Evolutionary conservation across 768 basidiomycete genomes (phyloP).

Genomic region (Amanita rimosa): DNA sequence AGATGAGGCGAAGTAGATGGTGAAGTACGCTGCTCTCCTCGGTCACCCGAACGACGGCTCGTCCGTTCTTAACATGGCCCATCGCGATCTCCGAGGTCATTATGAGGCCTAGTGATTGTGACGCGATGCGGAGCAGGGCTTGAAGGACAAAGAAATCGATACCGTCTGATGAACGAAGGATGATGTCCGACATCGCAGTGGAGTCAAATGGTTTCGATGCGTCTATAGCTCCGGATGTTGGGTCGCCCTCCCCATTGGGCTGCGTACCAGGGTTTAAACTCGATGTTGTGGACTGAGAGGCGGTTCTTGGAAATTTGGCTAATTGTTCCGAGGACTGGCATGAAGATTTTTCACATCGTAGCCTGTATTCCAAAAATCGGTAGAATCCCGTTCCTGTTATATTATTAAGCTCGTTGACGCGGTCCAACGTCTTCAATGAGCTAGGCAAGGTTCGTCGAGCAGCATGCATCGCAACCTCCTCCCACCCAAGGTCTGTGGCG

Average conservation of each 20-base stretch:
- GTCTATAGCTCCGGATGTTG: background rate
- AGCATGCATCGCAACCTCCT: background rate
- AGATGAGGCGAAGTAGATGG: slow-evolving; percentile 5
- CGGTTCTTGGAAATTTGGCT: background rate
- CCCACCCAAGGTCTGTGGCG: background rate
- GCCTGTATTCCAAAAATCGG: background rate
- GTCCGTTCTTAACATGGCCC: background rate
- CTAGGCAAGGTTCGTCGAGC: background rate
- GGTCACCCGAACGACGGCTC: slow-evolving; percentile 5
- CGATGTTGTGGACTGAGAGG: background rate
- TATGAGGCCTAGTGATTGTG: slow-evolving; percentile 20
- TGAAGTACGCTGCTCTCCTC: slow-evolving; percentile 8
- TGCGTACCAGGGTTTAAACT: too few species aligned
- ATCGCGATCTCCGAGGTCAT: slow-evolving; percentile 10
- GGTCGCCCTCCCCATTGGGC: background rate
- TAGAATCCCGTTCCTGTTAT: background rate
- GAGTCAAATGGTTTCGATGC: background rate
- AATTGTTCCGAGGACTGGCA: background rate
- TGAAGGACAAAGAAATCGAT: slow-evolving; percentile 19
- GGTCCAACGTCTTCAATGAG: background rate
- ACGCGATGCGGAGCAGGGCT: slow-evolving; percentile 16
- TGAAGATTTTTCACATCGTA: background rate
- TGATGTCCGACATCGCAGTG: slow-evolving; percentile 12
- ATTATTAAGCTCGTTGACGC: background rate
- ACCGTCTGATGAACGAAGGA: slow-evolving; percentile 17